Evolutionary conservation across 2,329 filamentous ascomycete species (phyloP).

Genomic region (Penicillium capsulatum): DNA sequence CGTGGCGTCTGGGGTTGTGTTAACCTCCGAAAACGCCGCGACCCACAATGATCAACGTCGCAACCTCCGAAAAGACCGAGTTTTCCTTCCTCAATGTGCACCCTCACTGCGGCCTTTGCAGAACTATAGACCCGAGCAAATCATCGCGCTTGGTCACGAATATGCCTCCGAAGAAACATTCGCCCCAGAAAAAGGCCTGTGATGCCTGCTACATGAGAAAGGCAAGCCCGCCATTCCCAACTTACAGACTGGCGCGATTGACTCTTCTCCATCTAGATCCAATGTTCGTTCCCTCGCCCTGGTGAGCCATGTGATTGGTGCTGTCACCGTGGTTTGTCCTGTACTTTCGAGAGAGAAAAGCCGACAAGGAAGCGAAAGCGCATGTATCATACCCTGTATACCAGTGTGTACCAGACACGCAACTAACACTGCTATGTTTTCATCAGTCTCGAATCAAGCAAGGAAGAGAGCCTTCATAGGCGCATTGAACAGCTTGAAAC

Average conservation of each 20-base stretch:
- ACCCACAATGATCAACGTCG: too few relatives aligned
- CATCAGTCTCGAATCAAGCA: constrained; percentile 1
- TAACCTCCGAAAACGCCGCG: too few relatives aligned
- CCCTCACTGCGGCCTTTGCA: too few relatives aligned
- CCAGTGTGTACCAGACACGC: too few relatives aligned
- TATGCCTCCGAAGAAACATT: constrained; percentile 11
- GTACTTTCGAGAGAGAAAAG: constrained; percentile 14
- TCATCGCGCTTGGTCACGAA: neutral
- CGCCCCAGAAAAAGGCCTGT: constrained; percentile 14
- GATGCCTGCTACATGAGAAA: constrained; percentile 16
- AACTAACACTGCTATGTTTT: neutral
- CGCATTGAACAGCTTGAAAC: constrained; percentile 14
- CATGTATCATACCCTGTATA: constrained; percentile 3
- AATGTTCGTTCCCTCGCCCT: constrained; percentile 9
- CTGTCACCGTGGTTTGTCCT: constrained; percentile 11
- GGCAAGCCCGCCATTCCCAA: neutral
- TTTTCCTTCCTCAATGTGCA: too few relatives aligned
- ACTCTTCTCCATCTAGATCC: constrained; percentile 6
- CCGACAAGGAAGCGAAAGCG: constrained; percentile 11
- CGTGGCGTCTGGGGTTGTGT: too few relatives aligned
- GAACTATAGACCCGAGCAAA: too few relatives aligned
- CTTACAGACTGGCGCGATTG: neutral
- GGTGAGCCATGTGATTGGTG: constrained; percentile 17
- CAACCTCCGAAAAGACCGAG: too few relatives aligned
- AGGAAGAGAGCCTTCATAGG: constrained; percentile 8